Evolutionary conservation across 2,329 filamentous ascomycete genomes (phyloP).

Genomic region (Colletotrichum nymphaeae): DNA sequence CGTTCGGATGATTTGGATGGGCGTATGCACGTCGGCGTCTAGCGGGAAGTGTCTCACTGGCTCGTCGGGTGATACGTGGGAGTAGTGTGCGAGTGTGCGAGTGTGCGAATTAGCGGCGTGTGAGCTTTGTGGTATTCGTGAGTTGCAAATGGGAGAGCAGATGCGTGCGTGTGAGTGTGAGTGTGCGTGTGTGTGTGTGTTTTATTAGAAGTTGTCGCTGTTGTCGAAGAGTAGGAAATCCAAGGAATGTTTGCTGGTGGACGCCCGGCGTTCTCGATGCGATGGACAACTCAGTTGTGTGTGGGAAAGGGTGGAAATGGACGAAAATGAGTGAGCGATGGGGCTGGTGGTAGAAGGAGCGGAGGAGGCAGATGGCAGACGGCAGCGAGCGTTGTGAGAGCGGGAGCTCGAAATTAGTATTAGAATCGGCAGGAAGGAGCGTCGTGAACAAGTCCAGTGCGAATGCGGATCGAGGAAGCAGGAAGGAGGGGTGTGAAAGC

Average conservation of each 20-base stretch:
- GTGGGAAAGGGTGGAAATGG: not conserved
- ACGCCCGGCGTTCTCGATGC: slow-evolving; percentile 20
- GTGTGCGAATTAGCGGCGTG: slow-evolving; percentile 10
- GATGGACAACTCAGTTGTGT: slow-evolving; percentile 5
- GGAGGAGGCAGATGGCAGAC: not conserved
- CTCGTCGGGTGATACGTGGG: slow-evolving; percentile 11
- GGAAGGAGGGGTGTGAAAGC: slow-evolving; percentile 5
- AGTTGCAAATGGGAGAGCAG: not conserved
- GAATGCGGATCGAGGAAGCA: slow-evolving; percentile 20
- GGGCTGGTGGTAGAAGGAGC: not conserved
- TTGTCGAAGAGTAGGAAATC: slow-evolving; percentile 25
- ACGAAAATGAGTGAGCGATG: not conserved
- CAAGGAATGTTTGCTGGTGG: slow-evolving; percentile 22
- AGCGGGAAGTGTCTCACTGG: slow-evolving; percentile 6
- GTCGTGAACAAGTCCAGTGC: slow-evolving; percentile 31
- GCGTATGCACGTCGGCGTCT: slow-evolving; percentile 9
- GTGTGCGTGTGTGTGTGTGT: slow-evolving; percentile 7
- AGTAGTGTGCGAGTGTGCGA: not conserved
- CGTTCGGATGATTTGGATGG: slow-evolving; percentile 2
- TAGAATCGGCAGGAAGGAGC: slow-evolving; percentile 25
- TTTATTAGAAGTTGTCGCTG: slow-evolving; percentile 7
- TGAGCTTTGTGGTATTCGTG: slow-evolving; percentile 9
- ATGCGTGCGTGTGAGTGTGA: not conserved
- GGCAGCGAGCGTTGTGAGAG: not conserved
- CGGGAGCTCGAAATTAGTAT: slow-evolving; percentile 22